These are phyloP conservation scores for Juncus inflexus DNA, from an alignment of 176 grass and related monocot species.

Conservation along the genomic window DNA sequence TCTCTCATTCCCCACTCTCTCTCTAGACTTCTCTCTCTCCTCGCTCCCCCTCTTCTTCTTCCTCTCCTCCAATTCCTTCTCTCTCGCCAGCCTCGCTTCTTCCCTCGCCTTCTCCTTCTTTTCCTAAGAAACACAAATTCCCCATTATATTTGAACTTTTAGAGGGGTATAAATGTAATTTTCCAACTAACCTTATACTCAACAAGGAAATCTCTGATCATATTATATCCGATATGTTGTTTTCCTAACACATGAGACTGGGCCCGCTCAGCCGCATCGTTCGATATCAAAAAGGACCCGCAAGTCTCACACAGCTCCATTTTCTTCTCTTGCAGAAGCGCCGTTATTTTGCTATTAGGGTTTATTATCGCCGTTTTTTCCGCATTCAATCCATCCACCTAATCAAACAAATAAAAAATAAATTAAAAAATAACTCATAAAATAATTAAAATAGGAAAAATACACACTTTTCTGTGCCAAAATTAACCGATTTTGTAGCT, in stretches of 20 bases:
- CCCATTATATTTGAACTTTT: not conserved
- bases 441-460: not conserved
- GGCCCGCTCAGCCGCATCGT: constrained; percentile 87
- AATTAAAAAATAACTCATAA: not conserved
- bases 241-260: constrained; percentile 89
- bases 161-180: constrained; percentile 2
- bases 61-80: constrained; percentile 57
- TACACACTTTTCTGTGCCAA: too few species aligned
- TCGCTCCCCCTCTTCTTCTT: constrained; percentile 39
- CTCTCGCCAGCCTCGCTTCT: constrained; percentile 64
- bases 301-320: constrained; percentile 92
- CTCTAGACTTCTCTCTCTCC: constrained; percentile 42
- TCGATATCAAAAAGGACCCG: constrained; percentile 82
- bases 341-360: constrained; percentile 62
- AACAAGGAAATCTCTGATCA: constrained; percentile 81
- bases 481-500: too few species aligned
- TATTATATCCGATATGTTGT: constrained; percentile 88
- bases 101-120: constrained; percentile 58
- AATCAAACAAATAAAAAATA: constrained; percentile 19
- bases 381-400: constrained; percentile 72
- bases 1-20: constrained; percentile 42
- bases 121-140: constrained; percentile 34
- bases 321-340: constrained; percentile 84
- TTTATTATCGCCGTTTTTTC: constrained; percentile 70
- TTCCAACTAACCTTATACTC: constrained; percentile 63